Evolutionary conservation across 2,329 filamentous ascomycete species (phyloP).

Genomic region (Alternaria dauci): DNA sequence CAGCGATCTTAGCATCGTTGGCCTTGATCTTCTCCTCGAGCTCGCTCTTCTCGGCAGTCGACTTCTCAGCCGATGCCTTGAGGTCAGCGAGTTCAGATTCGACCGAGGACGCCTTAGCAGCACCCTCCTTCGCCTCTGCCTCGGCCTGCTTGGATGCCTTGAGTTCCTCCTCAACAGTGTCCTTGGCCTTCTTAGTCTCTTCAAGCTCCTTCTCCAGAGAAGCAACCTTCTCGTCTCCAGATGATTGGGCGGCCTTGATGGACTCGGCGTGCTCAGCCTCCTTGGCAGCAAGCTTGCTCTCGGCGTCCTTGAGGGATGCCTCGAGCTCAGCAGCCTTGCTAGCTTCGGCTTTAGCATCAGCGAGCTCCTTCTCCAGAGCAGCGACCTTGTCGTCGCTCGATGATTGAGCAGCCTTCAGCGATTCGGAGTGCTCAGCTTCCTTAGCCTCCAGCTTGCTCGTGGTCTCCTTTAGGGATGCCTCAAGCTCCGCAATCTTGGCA

Average conservation of each 20-base stretch:
- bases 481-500: conserved; percentile 30
- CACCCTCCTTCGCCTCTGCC: conserved; percentile 26
- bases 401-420: conserved; percentile 24
- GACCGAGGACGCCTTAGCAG: conserved; percentile 23
- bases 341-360: conserved; percentile 32
- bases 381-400: conserved; percentile 22
- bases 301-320: conserved; percentile 28
- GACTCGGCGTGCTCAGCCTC: conserved; percentile 36
- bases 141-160: conserved; percentile 28
- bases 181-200: conserved; percentile 29
- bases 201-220: conserved; percentile 39
- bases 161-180: conserved; percentile 33
- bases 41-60: conserved; percentile 29
- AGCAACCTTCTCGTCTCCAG: conserved; percentile 34
- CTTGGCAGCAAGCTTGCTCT: conserved; percentile 31
- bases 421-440: conserved; percentile 23
- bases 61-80: conserved; percentile 35
- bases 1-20: conserved; percentile 33
- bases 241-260: conserved; percentile 29
- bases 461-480: conserved; percentile 29
- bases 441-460: conserved; percentile 25
- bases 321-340: conserved; percentile 40
- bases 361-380: conserved; percentile 29
- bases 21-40: conserved; percentile 37
- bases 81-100: conserved; percentile 33